Evolutionary conservation across 192 early-diverging fungal species (phyloP).

Genomic region (Backusella mclennaniae): DNA sequence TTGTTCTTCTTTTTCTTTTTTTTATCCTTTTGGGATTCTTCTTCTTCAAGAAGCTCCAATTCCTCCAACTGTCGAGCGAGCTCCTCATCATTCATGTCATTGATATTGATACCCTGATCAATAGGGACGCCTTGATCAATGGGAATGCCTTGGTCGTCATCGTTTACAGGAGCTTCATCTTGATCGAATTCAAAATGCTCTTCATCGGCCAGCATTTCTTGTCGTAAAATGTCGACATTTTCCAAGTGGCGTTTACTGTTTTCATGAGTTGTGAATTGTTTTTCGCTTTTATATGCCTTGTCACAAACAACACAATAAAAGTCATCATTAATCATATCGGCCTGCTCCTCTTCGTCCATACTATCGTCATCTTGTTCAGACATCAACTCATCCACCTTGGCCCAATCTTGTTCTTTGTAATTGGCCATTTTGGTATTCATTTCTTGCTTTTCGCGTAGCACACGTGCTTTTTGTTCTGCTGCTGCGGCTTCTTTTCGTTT

Average conservation of each 20-base stretch:
- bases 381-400: slow-evolving; percentile 50
- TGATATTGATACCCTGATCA: neutral
- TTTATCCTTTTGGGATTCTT: slow-evolving; percentile 28
- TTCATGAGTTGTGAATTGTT: slow-evolving; percentile 84
- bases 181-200: slow-evolving; percentile 19
- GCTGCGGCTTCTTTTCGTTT: slow-evolving; percentile 52
- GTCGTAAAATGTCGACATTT: slow-evolving; percentile 69
- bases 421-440: slow-evolving; percentile 45
- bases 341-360: slow-evolving; percentile 39
- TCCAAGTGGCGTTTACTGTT: slow-evolving; percentile 84
- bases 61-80: neutral
- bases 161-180: neutral
- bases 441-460: slow-evolving; percentile 56
- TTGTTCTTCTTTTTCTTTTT: slow-evolving; percentile 58
- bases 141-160: neutral
- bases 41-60: slow-evolving; percentile 17
- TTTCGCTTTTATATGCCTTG: slow-evolving; percentile 80
- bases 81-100: neutral
- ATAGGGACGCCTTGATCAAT: neutral
- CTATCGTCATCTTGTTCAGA: neutral
- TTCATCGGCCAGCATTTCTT: slow-evolving; percentile 76
- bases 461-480: slow-evolving; percentile 58
- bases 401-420: slow-evolving; percentile 77
- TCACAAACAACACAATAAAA: slow-evolving; percentile 87
- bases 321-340: slow-evolving; percentile 55